Evolutionary conservation across 2,329 filamentous ascomycete genomes (phyloP).

Genomic region (Talaromyces sp.): DNA sequence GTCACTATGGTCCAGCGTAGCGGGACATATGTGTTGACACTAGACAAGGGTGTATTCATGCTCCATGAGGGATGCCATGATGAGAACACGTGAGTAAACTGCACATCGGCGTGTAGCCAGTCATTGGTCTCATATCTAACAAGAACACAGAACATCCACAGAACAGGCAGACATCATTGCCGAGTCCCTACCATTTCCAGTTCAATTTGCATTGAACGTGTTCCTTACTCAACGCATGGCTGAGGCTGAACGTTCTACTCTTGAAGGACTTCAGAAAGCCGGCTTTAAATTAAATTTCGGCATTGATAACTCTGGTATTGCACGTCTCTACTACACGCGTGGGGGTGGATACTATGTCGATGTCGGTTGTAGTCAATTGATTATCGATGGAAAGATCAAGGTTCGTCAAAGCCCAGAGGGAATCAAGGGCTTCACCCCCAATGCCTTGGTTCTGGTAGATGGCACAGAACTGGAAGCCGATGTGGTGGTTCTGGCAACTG

Average conservation of each 20-base stretch:
- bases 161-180: background rate
- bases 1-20: constrained; percentile 54
- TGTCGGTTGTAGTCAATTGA: background rate
- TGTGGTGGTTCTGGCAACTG: constrained; percentile 61
- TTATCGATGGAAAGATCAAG: background rate
- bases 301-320: background rate
- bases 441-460: background rate
- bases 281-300: background rate
- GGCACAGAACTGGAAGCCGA: constrained; percentile 55
- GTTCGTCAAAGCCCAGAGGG: background rate
- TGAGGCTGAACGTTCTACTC: background rate
- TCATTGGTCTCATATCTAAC: background rate
- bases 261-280: background rate
- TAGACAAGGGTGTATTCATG: background rate
- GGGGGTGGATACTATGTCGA: background rate
- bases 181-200: background rate
- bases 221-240: background rate
- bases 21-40: constrained; percentile 49
- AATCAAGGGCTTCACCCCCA: background rate
- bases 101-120: background rate
- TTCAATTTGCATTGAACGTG: background rate
- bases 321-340: background rate
- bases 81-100: background rate
- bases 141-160: background rate
- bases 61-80: background rate